Base-by-base conservation (phyloP, 2,329 filamentous ascomycete genomes). In the Thelonectria blattea region DNA sequence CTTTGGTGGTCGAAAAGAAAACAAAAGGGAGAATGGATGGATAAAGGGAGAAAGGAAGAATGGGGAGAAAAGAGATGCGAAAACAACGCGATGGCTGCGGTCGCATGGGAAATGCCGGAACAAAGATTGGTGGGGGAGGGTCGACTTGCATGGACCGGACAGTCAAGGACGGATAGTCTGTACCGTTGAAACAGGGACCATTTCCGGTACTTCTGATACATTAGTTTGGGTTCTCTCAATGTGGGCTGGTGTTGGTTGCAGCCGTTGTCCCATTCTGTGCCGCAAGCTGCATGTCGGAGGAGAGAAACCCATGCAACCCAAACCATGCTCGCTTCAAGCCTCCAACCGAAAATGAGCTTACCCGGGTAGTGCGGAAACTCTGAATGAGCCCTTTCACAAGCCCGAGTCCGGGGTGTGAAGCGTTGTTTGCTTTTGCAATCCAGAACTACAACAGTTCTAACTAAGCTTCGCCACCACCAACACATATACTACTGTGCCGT, bases 41-140 rank as follows among this genome's bases (percentile, higher is more conserved):
- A 37, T 27, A 34, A 43, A 41, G 24, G 54, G 45, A 48, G 15
- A 53, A 52, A 37, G 41, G 34, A 12, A 45, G 32, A 42, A 30
- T 30, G 27, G 27, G 27, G 27, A 7, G 27, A 51, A 6, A 24
- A 24, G 17, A 51, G 50, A 60, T 12, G 20, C 20, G 15, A 55
- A 24, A 32, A 14, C 7, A 3, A 66, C 54, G 24, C 22, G 58
- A 59, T 53, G 41, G 39, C 42, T 43, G 27, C 18, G 42, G 56
- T 49, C 47, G 60, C 56, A 47, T 49, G 39, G 30, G 53, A 63
- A 52, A 65, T 61, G 63, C 64, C 63, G 30, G 57, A 61, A 47
- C 27, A n/a, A 30, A 30, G 42, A 57, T 51, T 39, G 39, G 27
- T 14, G 54, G 14, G 18, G 47, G 34, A 50, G 47, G 22, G 22